Evolutionary conservation across 1,284 basidiomycete species (phyloP).

Genomic region (Rhodofomes roseus): DNA sequence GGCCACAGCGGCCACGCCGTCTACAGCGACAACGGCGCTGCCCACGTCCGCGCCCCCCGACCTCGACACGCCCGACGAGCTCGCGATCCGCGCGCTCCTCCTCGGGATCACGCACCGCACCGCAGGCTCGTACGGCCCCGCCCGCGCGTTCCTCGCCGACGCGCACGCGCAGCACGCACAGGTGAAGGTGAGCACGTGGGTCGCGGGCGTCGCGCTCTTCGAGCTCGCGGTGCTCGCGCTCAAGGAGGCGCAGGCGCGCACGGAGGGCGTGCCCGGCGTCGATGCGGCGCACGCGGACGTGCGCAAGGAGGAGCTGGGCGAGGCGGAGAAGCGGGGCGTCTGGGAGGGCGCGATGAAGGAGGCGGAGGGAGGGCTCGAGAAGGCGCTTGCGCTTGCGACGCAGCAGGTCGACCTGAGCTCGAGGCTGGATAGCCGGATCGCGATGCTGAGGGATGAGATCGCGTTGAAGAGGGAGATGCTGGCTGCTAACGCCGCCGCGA

Average conservation of each 20-base stretch:
- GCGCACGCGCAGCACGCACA: conserved; percentile 38
- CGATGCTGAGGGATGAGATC: conserved; percentile 71
- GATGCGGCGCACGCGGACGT: conserved; percentile 3
- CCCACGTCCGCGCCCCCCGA: conserved; percentile 23
- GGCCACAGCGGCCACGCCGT: conserved; percentile 8
- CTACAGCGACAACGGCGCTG: conserved; percentile 1
- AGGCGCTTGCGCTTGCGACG: conserved; percentile 45
- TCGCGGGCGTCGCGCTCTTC: conserved; percentile 59
- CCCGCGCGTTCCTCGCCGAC: conserved; percentile 49
- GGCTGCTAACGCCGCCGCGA: neutral
- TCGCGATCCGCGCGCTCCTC: conserved; percentile 63
- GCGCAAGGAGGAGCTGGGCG: conserved; percentile 10
- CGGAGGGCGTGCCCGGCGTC: conserved; percentile 14
- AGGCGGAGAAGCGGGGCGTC: conserved; percentile 22
- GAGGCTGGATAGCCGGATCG: conserved; percentile 63
- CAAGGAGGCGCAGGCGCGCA: conserved; percentile 42
- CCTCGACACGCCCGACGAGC: conserved; percentile 67
- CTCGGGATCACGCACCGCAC: conserved; percentile 66
- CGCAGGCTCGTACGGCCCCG: conserved; percentile 38
- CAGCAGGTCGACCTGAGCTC: conserved; percentile 60
- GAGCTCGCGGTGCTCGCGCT: conserved; percentile 66
- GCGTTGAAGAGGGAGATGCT: conserved; percentile 48
- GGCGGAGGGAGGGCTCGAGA: conserved; percentile 48
- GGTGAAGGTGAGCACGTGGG: conserved; percentile 57
- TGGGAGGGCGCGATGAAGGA: conserved; percentile 49